Base-by-base conservation (phyloP, 179 eudicot species). In the Silene noctiflora region DNA sequence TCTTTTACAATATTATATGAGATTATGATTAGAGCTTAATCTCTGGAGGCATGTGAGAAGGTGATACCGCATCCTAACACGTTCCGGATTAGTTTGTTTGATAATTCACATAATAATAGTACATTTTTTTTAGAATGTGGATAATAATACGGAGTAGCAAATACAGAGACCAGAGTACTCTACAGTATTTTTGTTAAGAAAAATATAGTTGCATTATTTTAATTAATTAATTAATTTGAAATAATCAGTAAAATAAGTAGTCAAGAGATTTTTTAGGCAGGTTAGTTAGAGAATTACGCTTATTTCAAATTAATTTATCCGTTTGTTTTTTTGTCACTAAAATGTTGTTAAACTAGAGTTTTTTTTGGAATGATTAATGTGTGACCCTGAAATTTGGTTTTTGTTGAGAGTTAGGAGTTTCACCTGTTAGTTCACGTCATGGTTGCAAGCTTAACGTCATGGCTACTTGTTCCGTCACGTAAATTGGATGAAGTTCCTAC, bases 341-440 rank as follows among this genome's bases (percentile, higher is more conserved):
- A 64, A 62, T 71, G 65, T 21, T 6, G 59, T 46, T 20, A 63
- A 16, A 3, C 14, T 35, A 24, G 19, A 6, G 7, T 9, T n/a
- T 60, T 63, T 4, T 51, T 55, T 31, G 11, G 74, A 31, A 69
- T 58, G 56, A n/a, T 77, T 53, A 4, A 69, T 24, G 72, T 61
- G 75, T 81, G 81, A 73, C 56, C 25, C 5, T 51, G 60, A 14
- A 67, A 76, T 51, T 55, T 53, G 66, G 62, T 63, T 58, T 73
- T 48, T 24, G 63, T 69, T 67, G 42, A 72, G 74, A 51, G 58
- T 60, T 44, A 25, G 59, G 80, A 35, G 53, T 67, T 71, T 51
- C 42, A 48, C 48, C 8, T 1, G 46, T 39, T 39, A 39, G 1
- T 39, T 39, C 46, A 39, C 46, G 46, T 39, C 46, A 39, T 35